Percentiles rank a stretch among this genome's conserved stretches.
Conservation (phyloP, 345 rosid species). For the Populus deltoides region DNA sequence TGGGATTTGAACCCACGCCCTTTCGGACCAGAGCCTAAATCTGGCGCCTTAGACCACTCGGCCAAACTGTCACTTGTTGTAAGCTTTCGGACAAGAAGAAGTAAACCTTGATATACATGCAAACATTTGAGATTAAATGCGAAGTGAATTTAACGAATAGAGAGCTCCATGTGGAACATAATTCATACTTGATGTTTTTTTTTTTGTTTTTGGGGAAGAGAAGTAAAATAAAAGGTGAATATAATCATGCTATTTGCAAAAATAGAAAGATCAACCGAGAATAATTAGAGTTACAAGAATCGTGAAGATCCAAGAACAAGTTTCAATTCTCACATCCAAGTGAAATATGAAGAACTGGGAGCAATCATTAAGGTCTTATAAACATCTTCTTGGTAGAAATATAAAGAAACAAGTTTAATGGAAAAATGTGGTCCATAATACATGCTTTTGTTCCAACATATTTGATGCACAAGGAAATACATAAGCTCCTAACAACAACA, state of each 20-base stretch:
- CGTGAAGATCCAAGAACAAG: no score
- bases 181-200: no score
- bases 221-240: no score
- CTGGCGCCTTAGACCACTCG: conserved; percentile 99
- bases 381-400: background rate
- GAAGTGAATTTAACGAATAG: no score
- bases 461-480: background rate
- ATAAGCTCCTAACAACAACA: background rate
- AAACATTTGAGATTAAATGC: no score
- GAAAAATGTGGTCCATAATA: background rate
- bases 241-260: no score
- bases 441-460: conserved; percentile 12
- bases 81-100: no score
- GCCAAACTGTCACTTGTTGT: conserved; percentile 68
- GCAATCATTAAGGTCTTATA: background rate
- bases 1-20: conserved; percentile 99
- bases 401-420: background rate
- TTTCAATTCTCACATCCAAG: background rate
- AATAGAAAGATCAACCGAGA: no score
- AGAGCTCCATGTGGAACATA: no score
- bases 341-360: background rate
- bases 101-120: no score
- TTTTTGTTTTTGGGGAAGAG: no score
- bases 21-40: conserved; percentile 99
- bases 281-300: no score